Evolutionary conservation across 345 rosid species (phyloP).

Genomic region (Citrus trifoliata): DNA sequence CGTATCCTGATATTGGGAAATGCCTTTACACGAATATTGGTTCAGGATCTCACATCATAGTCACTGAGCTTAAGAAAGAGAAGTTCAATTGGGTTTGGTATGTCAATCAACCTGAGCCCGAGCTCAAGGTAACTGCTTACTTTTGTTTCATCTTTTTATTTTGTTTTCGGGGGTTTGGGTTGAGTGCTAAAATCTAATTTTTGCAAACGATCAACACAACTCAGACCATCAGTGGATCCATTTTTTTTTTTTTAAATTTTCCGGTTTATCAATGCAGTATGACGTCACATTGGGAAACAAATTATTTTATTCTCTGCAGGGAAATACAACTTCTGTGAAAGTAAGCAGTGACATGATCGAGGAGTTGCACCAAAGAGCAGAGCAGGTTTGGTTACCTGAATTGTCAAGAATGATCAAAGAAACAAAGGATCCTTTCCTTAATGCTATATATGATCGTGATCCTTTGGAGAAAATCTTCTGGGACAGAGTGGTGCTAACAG

Average conservation of each 20-base stretch:
- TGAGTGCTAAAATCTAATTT: too few species aligned
- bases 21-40: constrained; percentile 58
- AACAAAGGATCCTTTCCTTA: constrained; percentile 70
- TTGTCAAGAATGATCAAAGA: constrained; percentile 51
- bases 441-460: constrained; percentile 65
- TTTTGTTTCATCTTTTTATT: not conserved
- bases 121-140: constrained; percentile 42
- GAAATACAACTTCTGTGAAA: constrained; percentile 61
- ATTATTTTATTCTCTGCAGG: constrained; percentile 23
- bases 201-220: too few species aligned
- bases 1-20: constrained; percentile 64
- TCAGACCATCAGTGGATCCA: too few species aligned
- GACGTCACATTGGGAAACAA: too few species aligned
- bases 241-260: too few species aligned
- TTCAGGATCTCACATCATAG: constrained; percentile 38
- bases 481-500: constrained; percentile 25
- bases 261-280: too few species aligned
- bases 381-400: constrained; percentile 59
- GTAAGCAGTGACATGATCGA: constrained; percentile 49
- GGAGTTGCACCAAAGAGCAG: constrained; percentile 57
- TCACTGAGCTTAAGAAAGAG: constrained; percentile 53
- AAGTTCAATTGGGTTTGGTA: constrained; percentile 73
- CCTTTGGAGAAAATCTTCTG: constrained; percentile 46
- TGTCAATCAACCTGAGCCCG: constrained; percentile 65
- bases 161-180: not conserved